Base-by-base conservation (phyloP, 306 rosid species). In the Rosa persica region DNA sequence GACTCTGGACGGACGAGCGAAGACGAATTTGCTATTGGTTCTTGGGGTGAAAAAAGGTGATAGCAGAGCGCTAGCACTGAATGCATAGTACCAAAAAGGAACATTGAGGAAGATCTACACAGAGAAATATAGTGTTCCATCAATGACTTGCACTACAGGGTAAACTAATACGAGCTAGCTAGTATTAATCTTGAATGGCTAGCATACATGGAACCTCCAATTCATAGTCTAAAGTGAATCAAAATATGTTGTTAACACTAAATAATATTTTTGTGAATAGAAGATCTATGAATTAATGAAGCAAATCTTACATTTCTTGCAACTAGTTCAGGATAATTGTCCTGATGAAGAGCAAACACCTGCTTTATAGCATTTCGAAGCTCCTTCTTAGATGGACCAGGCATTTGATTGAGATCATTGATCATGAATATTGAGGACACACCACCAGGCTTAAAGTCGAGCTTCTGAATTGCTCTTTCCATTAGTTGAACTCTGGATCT, bases 81-180 rank as follows among this genome's bases (percentile, higher is more conserved):
- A 89, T 23, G 93, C 96, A 61, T 89, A 79, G 76, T 92, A 92
- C 97, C 97, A 92, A 86, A 94, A 92, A 9, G 96, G 96, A 54
- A 90, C 96, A 82, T 89, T 92, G 92, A 92, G 82, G 66, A 92
- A 92, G 72, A 92, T 90, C 97, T 92, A 52, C 47, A 52, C n/a
- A 12, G 72, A 55, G 43, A 23, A 47, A 1, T 40, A 46, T 23
- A 39, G 36, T n/a, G 22, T 73, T 39, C 13, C 15, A 57, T 73
- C 44, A 73, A 20, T 19, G 23, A 54, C 19, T 73, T 52, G 49
- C 49, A 73, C 0, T 36, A n/a, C 66, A 55, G 22, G 67, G 38
- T 46, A 39, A 54, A 20, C 25, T 54, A 20, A 23, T 22, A 11
- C 36, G 58, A 47, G 52, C 13, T 54, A 54, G 2, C 34, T 30